Evolutionary conservation across 805 yeast species (phyloP), one percentile per base, ranked within the genome.

Genomic region (Komagataella pseudopastoris): DNA sequence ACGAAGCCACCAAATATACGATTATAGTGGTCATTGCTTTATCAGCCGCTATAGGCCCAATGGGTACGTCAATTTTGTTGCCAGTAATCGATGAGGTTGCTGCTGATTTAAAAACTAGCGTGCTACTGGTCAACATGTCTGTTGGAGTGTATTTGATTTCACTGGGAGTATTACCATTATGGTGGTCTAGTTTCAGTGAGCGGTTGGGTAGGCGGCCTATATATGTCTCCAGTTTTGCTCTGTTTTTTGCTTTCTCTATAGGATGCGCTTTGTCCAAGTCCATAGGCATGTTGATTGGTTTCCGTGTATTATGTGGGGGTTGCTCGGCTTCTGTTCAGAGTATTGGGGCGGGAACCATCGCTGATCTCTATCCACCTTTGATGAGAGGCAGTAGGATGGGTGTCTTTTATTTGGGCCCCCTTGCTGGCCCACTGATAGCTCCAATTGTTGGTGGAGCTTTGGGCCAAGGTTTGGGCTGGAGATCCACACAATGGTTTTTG

Each of bases 171-270:
- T 80, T 86, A 58, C 96, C 96, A 2, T 61, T 88, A 47, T 88
- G 95, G 93, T 88, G 96, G 95, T 83, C 91, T 6, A 78, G 83
- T 7, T 75, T 85, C 52, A 80, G 89, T 45, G 96, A 88, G 61
- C 65, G 73, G 50, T 75, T 77, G 55, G 96, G 96, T 1, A 71
- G 96, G 56, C 68, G 96, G 51, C 72, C 81, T 2, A 81, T 88
- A 18, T 88, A 88, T 62, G 65, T 88, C 18, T 59, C 81, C 3
- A 83, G 91, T 8, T 88, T 85, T 61, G 54, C 72, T 0, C 59
- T 85, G 47, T 80, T 83, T 58, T 65, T 77, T 23, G 83, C 77
- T 5, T 88, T 88, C 58, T 75, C 83, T 22, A 73, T 88, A 18
- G 95, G 93, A 1, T 76, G 86, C 58, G 80, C 95, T 0, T 64